phyloP scores from a whole-genome alignment of 306 rosid species.

The Vachellia collinsii region DNA sequence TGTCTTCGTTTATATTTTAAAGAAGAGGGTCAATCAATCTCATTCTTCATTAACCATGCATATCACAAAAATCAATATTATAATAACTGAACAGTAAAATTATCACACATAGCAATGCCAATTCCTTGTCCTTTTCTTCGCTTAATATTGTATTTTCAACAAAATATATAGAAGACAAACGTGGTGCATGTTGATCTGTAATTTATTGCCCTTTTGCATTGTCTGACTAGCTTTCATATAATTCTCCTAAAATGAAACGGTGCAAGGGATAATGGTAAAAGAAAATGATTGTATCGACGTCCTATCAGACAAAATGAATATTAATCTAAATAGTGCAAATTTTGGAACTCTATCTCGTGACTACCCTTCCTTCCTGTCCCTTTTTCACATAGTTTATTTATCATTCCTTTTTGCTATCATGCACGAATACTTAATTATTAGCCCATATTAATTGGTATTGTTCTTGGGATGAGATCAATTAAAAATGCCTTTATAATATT shows the following conservation, averaged over 20 bases:
- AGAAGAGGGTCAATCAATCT: not conserved
- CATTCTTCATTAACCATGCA: not conserved
- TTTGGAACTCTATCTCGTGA: conserved; percentile 86
- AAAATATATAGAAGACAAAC: not conserved
- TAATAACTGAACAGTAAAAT: conserved; percentile 13
- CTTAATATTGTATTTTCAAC: not conserved
- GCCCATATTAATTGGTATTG: not conserved
- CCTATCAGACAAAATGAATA: conserved; percentile 56
- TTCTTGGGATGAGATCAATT: not conserved
- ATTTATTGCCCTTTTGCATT: not conserved
- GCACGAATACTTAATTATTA: not conserved
- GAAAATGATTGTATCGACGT: conserved; percentile 40
- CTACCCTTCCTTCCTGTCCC: conserved; percentile 29
- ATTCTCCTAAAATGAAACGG: conserved; percentile 13
- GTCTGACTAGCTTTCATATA: not conserved
- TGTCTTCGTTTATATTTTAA: not conserved
- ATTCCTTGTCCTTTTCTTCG: conserved; percentile 5
- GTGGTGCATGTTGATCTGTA: conserved; percentile 22
- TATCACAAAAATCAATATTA: not conserved
- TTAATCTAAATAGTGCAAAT: conserved; percentile 49
- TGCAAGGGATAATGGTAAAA: conserved; percentile 30
- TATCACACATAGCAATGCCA: not conserved
- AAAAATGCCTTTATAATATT: not conserved
- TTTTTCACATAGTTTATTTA: not conserved
- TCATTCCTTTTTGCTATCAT: not conserved